Base-by-base conservation (phyloP, 768 basidiomycete species). In the Lentinula edodes region DNA sequence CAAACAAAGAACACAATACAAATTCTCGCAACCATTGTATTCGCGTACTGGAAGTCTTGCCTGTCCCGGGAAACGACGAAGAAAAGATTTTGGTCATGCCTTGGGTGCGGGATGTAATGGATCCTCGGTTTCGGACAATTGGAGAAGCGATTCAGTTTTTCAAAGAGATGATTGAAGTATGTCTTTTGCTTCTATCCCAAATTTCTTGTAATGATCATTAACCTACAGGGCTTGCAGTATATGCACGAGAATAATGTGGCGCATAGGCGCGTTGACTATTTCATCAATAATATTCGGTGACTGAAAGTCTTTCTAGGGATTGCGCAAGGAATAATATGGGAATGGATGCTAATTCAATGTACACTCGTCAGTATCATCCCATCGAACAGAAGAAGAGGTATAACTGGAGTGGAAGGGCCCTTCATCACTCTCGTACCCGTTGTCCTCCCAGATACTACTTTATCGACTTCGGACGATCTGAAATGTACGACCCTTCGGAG, bases 121-220 rank as follows among this genome's bases (percentile, higher is more conserved):
- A 71, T 50, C 69, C 66, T 13, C 65, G 45, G 0, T 74, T 73
- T 52, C 52, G 66, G 3, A 71, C 73, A 1, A 38, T 73, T 5
- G 75, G 73, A 1, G 75, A 75, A 59, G 69, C 63, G 1, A 58
- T 73, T 13, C 70, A 70, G 5, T 73, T 69, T 36, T 62, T 72
- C 52, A 34, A 55, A 13, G 74, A 75, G 42, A 63, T 75, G 15
- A 66, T 73, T 12, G 70, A 73, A 66, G 75, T 72, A 41, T 38
- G 62, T 55, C 23, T 9, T 42, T 28, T 6, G 8, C 13, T 23
- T 48, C 5, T 12, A 7, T 57, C 20, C 16, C 6, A 32, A 10
- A 5, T 57, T 8, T 52, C 36, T 2, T 13, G 38, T 34, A 39
- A 36, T 2, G 3, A 3, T 62, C 16, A 18, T 34, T 36, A 1